Base-by-base conservation (phyloP, 495 filamentous ascomycete genomes). In the Xylaria nigripes region DNA sequence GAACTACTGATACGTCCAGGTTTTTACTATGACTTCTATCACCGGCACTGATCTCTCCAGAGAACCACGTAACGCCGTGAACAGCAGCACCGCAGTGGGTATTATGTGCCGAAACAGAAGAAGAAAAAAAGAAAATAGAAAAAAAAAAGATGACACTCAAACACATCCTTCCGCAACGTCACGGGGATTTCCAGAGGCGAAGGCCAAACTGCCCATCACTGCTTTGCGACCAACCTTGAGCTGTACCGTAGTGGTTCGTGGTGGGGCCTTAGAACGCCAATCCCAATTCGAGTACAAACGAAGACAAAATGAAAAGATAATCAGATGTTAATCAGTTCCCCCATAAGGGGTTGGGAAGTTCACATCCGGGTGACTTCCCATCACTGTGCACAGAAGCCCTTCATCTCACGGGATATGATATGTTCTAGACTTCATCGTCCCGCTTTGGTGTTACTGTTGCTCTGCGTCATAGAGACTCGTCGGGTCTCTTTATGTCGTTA, bases 101-200 rank as follows among this genome's bases (percentile, higher is more conserved):
- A 67, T 67, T 67, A 59, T 67, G 57, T 58, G 58, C 59, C 18
- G 44, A 45, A 43, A 59, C 46, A 48, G 56, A 52, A 54, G 6
- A 36, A 19, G 16, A 40, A 40, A 16, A 12, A 16, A 40, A 19
- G 18, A 16, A 8, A 40, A 40, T 30, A 50, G 25, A 45, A 59
- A 59, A 40, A 3, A 6, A 16, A 38, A 50, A 19, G 36, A 57
- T 57, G 41, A 45, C 19, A 45, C 42, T 29, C 25, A 47, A 30
- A 54, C 12, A 18, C 15, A 40, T 2, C 44, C 16, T 18, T 46
- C 29, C 10, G 21, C 22, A 53, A 29, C 23, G 21, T 45, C 19
- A 22, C 24, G 23, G 24, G 42, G 25, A 46, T 21, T 41, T 46
- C 48, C 27, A 27, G 43, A 54, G 19, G 32, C 51, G 34, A 46